phyloP scores from a whole-genome alignment of 306 rosid genomes.

The Citrullus colocynthis region DNA sequence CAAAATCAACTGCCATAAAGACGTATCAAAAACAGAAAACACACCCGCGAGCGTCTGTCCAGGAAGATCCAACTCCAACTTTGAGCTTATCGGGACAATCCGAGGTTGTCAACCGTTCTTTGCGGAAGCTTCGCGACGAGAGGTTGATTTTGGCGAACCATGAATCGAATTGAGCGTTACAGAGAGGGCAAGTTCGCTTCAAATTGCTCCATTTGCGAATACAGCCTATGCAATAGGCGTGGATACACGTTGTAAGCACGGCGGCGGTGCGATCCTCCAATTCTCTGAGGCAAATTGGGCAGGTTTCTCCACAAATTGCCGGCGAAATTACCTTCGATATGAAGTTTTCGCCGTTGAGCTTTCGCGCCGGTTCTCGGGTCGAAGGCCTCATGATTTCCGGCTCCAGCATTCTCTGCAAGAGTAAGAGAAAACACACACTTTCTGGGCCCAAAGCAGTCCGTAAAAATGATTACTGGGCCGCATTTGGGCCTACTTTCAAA shows the following conservation, averaged over 20 bases:
- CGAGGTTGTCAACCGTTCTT: conserved; percentile 15
- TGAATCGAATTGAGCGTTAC: conserved; percentile 35
- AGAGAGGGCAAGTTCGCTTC: conserved; percentile 45
- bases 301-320: conserved; percentile 29
- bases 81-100: background rate
- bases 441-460: background rate
- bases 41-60: conserved; percentile 10
- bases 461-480: background rate
- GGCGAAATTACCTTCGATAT: conserved; percentile 23
- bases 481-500: background rate
- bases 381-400: background rate
- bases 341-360: conserved; percentile 19
- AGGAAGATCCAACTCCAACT: background rate
- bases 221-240: conserved; percentile 38
- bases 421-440: background rate
- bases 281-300: conserved; percentile 31
- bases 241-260: conserved; percentile 27
- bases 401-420: background rate
- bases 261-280: conserved; percentile 25
- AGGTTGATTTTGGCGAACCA: conserved; percentile 31
- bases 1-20: background rate
- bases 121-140: conserved; percentile 23
- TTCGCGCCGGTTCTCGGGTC: background rate
- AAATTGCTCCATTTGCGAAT: conserved; percentile 46
- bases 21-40: background rate